Evolutionary conservation across 805 yeast genomes (phyloP).

Genomic region (Martiniozyma abietophila): DNA sequence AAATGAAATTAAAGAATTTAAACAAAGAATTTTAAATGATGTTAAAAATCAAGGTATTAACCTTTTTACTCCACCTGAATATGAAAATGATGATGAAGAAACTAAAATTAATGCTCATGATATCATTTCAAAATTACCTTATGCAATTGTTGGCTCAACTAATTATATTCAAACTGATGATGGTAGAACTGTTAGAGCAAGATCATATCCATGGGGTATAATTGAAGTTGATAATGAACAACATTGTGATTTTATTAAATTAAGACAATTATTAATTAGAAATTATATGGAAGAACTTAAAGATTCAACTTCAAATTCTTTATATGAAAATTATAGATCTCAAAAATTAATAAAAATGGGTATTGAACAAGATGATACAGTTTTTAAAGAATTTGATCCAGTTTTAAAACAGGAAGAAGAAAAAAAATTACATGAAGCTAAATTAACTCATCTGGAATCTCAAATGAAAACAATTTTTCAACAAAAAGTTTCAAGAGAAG

Average conservation of each 20-base stretch:
- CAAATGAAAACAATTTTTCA: constrained; percentile 97
- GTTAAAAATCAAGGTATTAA: constrained; percentile 65
- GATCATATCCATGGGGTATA: constrained; percentile 95
- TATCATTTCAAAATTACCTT: constrained; percentile 69
- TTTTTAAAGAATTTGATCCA: constrained; percentile 94
- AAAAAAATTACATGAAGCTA: constrained; percentile 85
- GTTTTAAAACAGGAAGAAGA: constrained; percentile 89
- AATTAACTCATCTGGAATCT: constrained; percentile 85
- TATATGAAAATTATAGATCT: constrained; percentile 87
- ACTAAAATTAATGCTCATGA: constrained; percentile 55
- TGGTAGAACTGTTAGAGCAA: constrained; percentile 80
- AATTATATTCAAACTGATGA: constrained; percentile 56
- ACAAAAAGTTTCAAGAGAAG: constrained; percentile 93
- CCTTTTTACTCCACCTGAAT: constrained; percentile 66
- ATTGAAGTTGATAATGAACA: constrained; percentile 92
- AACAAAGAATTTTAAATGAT: constrained; percentile 69
- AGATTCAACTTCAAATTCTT: constrained; percentile 64
- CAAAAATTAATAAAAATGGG: constrained; percentile 75
- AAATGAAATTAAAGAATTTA: constrained; percentile 71
- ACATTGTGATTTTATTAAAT: constrained; percentile 84
- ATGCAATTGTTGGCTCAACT: constrained; percentile 91
- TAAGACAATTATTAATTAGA: constrained; percentile 82
- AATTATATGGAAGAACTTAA: constrained; percentile 89
- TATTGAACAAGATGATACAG: constrained; percentile 82
- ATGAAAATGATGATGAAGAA: constrained; percentile 75